Base-by-base conservation (phyloP, 805 yeast genomes). In the Candida vartiovaarae region DNA sequence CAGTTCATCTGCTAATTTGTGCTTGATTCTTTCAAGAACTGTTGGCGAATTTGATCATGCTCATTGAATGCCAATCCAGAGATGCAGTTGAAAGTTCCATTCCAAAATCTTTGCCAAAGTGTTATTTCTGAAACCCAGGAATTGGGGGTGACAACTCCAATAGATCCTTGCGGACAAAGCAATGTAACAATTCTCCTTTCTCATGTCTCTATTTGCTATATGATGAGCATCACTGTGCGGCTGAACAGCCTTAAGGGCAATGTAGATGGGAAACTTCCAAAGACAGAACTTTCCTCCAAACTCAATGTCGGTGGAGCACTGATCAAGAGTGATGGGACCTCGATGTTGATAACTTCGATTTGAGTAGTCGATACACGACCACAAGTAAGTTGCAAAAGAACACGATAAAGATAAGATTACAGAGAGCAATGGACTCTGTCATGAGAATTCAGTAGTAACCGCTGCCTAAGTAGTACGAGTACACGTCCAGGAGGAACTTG, bases 191-290 rank as follows among this genome's bases (percentile, higher is more conserved):
- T 93, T 93, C 48, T 93, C 99, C 52, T 82, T 86, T 47, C 99
- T 71, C 99, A 93, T 90, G 44, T 93, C 84, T 46, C 99, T 71
- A 59, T 93, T 95, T 10, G 97, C 98, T 41, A 93, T 86, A 55
- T 84, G 93, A 61, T 90, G 96, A 4, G 98, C 95, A 56, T 86
- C 91, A 42, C 93, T 72, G 49, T 76, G 69, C 5, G 80, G 64
- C 48, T 81, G 84, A 20, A 73, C 60, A 1, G 75, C 44, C 47
- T 85, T 71, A 42, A 83, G 59, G 0, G 65, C 55, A 6, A 82
- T 70, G 50, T 82, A 75, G 1, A 74, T 57, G 6, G 70, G 63
- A 44, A 91, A 80, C 0, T 81, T 63, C 71, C 87, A 77, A 20
- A 85, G 67, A 3, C 82, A 63, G n/a, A 80, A 56, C 52, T 81